Conservation (phyloP, 768 basidiomycete species). For the Tylopilus vinaceipallidus region DNA sequence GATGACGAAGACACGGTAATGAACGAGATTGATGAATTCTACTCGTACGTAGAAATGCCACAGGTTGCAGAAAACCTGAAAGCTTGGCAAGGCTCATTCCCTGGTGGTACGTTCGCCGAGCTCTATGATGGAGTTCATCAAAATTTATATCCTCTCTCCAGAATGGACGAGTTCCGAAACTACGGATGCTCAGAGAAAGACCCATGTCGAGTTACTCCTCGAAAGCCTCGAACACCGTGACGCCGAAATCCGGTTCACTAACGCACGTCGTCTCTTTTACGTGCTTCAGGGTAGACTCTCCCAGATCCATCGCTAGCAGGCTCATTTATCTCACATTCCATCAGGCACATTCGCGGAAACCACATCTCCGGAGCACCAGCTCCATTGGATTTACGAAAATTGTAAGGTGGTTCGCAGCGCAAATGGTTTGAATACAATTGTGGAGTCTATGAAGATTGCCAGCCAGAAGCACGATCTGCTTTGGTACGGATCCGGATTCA, state of each 20-base stretch:
- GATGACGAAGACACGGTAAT: slow-evolving; percentile 96
- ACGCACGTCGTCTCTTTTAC: slow-evolving; percentile 85
- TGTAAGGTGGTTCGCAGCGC: slow-evolving; percentile 80
- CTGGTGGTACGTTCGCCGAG: slow-evolving; percentile 54
- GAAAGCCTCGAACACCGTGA: slow-evolving; percentile 88
- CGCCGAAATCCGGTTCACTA: slow-evolving; percentile 79
- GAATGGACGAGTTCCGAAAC: slow-evolving; percentile 76
- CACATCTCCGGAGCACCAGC: slow-evolving; percentile 87
- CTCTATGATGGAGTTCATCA: not conserved
- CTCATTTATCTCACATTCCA: slow-evolving; percentile 11
- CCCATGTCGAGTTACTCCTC: slow-evolving; percentile 76
- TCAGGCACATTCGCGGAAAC: slow-evolving; percentile 90
- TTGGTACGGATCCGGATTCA: slow-evolving; percentile 44
- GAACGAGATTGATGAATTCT: slow-evolving; percentile 97
- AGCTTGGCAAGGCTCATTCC: slow-evolving; percentile 84
- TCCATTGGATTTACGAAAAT: slow-evolving; percentile 95
- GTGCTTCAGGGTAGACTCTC: slow-evolving; percentile 75
- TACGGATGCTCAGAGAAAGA: slow-evolving; percentile 55
- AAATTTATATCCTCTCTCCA: slow-evolving; percentile 23
- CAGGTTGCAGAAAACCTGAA: slow-evolving; percentile 85
- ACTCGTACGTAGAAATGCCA: slow-evolving; percentile 93
- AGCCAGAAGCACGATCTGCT: slow-evolving; percentile 82
- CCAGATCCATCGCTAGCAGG: not conserved
- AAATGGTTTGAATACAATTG: slow-evolving; percentile 79
- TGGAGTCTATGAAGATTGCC: slow-evolving; percentile 89